phyloP scores from a whole-genome alignment of 179 eudicot genomes.

The Pouteria campechiana region DNA sequence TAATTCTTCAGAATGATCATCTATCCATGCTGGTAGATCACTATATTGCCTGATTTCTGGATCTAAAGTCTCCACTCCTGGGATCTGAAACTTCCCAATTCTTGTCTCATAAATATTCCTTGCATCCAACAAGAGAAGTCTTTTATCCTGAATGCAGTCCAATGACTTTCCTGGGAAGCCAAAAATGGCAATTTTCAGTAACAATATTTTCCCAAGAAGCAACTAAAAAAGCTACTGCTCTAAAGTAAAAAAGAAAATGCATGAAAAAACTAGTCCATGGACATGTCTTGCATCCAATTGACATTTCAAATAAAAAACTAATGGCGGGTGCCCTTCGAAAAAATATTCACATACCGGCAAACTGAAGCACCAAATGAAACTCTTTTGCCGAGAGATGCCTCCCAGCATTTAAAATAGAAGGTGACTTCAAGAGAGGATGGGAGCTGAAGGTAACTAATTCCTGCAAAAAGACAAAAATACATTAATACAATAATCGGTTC shows the following conservation, averaged over 20 bases:
- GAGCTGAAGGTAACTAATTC: conserved; percentile 80
- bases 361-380: conserved; percentile 66
- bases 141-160: no score
- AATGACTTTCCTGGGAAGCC: conserved; percentile 34
- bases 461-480: conserved; percentile 12
- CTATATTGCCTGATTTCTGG: conserved; percentile 87
- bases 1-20: conserved; percentile 56
- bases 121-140: conserved; percentile 75
- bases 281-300: no score
- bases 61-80: conserved; percentile 71
- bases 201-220: no score
- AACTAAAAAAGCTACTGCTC: no score
- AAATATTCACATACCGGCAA: conserved; percentile 33
- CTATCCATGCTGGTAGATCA: conserved; percentile 98
- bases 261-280: no score
- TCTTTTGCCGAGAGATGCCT: conserved; percentile 81
- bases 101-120: conserved; percentile 95
- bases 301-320: no score
- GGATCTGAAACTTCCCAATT: conserved; percentile 77
- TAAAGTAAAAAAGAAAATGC: no score
- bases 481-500: not conserved
- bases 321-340: no score
- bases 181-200: no score
- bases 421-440: conserved; percentile 49
- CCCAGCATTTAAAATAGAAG: conserved; percentile 64